Evolutionary conservation across 768 basidiomycete species (phyloP), one percentile per base, ranked within the genome.

Genomic region (Suillus tomentosus): DNA sequence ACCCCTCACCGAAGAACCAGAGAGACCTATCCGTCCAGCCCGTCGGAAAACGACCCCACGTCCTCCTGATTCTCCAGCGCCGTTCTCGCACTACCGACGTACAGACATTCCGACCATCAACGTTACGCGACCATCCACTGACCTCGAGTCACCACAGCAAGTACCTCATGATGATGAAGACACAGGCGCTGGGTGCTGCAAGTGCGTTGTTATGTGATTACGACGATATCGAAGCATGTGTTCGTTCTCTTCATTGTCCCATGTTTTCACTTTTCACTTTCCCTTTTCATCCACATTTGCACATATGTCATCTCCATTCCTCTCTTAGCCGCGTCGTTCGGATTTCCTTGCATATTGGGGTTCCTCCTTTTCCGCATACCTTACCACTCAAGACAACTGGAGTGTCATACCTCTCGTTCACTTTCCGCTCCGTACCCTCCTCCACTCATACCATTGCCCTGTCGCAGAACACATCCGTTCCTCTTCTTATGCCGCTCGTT

Each of bases 201-300:
- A 88, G 77, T 94, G 92, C 77, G 78, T 91, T 69, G 83, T 94
- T 74, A 94, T 94, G 92, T 94, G 85, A 92, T 76, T 66, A 61
- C 62, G 58, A 62, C 53, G 65, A 62, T 66, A 62, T 68, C 51
- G 36, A 66, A 67, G 60, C 67, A 67, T 68, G 60, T 65, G 66
- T 61, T 62, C 78, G 69, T 53, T 64, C 57, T 31, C 57, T 31
- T 64, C 64, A 77, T n/a, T 66, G 34, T 45, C 53, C 58, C 40
- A 68, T 66, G 71, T 73, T 62, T 70, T 68, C 62, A 43, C 60
- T 74, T 61, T 68, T 68, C 62, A 37, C 58, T 56, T 51, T 39
- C 53, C 1, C 31, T 34, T 65, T 59, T 69, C 73, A 70, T 70
- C 72, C 67, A 68, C 71, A 68, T 63, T 22, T 70, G 67, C 63